Evolutionary conservation across 495 filamentous ascomycete genomes (phyloP).

Genomic region (Neurospora intermedia): DNA sequence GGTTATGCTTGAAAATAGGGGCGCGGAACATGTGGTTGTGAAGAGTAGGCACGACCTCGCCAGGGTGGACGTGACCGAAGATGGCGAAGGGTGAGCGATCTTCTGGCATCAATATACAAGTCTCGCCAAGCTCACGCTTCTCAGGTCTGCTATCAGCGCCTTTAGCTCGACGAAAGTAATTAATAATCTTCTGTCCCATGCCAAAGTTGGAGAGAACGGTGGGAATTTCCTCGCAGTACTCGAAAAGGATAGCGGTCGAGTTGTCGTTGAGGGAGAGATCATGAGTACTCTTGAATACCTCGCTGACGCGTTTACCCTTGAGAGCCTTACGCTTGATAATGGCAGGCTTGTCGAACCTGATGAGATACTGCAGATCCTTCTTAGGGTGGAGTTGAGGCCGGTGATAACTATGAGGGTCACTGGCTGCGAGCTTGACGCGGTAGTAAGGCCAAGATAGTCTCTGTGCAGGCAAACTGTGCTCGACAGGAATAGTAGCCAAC

Average conservation of each 20-base stretch:
- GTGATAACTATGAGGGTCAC: slow-evolving; percentile 84
- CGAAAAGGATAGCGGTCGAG: slow-evolving; percentile 72
- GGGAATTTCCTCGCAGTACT: slow-evolving; percentile 93
- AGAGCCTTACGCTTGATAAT: slow-evolving; percentile 70
- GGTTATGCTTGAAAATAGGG: slow-evolving; percentile 78
- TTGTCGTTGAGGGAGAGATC: slow-evolving; percentile 81
- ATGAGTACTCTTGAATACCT: slow-evolving; percentile 61
- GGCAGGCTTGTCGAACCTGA: slow-evolving; percentile 50
- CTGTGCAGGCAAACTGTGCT: slow-evolving; percentile 84
- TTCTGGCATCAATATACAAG: slow-evolving; percentile 72
- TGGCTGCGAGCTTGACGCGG: slow-evolving; percentile 65
- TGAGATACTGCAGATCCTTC: slow-evolving; percentile 36
- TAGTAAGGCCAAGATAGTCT: slow-evolving; percentile 92
- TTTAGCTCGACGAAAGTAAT: slow-evolving; percentile 87
- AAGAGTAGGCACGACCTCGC: slow-evolving; percentile 76
- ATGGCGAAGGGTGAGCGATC: slow-evolving; percentile 93
- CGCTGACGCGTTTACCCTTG: slow-evolving; percentile 62
- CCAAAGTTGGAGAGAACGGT: slow-evolving; percentile 88
- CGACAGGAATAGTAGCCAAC: slow-evolving; percentile 71
- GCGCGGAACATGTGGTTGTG: slow-evolving; percentile 94
- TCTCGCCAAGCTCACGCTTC: slow-evolving; percentile 64
- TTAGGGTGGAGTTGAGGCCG: slow-evolving; percentile 58
- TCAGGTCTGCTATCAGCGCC: slow-evolving; percentile 51
- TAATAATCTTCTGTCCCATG: slow-evolving; percentile 91
- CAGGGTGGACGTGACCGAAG: slow-evolving; percentile 85